phyloP scores from a whole-genome alignment of 2,329 filamentous ascomycete species.

The Thielaviopsis musarum region DNA sequence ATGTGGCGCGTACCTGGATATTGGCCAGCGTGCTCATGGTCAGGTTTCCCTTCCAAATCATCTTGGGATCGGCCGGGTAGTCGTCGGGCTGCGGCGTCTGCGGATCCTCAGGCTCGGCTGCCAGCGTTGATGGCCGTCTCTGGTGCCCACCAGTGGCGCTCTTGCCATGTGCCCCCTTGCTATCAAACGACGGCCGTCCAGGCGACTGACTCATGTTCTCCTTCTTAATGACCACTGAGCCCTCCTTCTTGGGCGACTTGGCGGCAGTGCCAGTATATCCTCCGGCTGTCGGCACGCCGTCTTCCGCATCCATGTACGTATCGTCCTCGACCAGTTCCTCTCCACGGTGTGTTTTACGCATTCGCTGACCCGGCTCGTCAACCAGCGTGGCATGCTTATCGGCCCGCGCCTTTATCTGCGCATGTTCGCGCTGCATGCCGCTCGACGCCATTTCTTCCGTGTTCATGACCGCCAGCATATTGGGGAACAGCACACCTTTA shows the following conservation, averaged over 20 bases:
- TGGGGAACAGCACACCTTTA: constrained; percentile 51
- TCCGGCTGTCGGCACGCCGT: constrained; percentile 15
- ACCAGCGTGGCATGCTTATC: constrained; percentile 78
- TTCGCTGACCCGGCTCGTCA: constrained; percentile 56
- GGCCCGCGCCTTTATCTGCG: constrained; percentile 57
- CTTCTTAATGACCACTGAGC: constrained; percentile 18
- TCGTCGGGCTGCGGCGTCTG: constrained; percentile 23
- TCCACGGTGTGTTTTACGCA: constrained; percentile 85
- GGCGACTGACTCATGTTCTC: constrained; percentile 29
- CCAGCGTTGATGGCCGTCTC: background rate
- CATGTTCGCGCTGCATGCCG: constrained; percentile 64
- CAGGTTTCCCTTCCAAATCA: constrained; percentile 63
- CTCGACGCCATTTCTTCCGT: constrained; percentile 83
- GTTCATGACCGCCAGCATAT: constrained; percentile 73
- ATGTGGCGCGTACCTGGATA: constrained; percentile 61
- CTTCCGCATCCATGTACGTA: constrained; percentile 21
- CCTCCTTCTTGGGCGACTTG: background rate
- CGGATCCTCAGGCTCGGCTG: background rate
- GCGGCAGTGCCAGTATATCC: constrained; percentile 6
- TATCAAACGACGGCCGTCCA: constrained; percentile 50
- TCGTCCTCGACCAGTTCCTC: constrained; percentile 80
- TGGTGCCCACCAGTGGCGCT: constrained; percentile 16
- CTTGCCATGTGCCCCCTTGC: constrained; percentile 65
- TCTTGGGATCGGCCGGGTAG: constrained; percentile 63
- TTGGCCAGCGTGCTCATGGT: constrained; percentile 63